phyloP scores from a whole-genome alignment of 2,329 filamentous ascomycete genomes.

The Orbilia javanica region DNA sequence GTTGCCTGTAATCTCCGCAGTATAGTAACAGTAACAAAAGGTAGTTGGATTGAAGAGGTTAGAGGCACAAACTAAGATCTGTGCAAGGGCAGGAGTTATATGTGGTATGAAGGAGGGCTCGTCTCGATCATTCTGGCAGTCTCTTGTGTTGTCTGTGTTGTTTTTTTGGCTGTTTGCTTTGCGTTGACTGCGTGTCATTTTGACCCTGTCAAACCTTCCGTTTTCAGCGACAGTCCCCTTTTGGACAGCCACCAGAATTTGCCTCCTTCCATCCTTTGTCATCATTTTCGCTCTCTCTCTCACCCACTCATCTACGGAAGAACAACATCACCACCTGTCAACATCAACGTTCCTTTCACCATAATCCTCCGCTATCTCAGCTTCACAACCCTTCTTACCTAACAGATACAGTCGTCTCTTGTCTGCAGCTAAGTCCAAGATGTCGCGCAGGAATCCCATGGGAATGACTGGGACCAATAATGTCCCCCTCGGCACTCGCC shows the following conservation, averaged over 20 bases:
- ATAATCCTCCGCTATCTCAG: neutral
- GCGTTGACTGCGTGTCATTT: too few relatives aligned
- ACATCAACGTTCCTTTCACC: neutral
- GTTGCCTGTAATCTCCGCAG: too few relatives aligned
- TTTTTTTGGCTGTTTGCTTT: too few relatives aligned
- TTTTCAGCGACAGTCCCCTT: neutral
- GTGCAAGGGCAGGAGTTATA: too few relatives aligned
- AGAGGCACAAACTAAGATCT: too few relatives aligned
- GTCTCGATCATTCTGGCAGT: too few relatives aligned
- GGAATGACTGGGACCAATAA: constrained; percentile 99
- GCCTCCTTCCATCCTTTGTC: neutral
- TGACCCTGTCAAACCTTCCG: too few relatives aligned
- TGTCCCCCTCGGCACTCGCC: constrained; percentile 87
- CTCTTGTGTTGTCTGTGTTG: too few relatives aligned
- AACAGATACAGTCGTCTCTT: neutral
- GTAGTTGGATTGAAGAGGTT: too few relatives aligned
- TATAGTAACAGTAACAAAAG: too few relatives aligned
- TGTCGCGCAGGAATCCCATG: constrained; percentile 57
- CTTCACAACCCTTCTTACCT: neutral
- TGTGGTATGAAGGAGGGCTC: too few relatives aligned
- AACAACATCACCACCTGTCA: constrained; percentile 13
- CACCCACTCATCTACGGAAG: too few relatives aligned
- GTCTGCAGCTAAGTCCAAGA: constrained; percentile 18
- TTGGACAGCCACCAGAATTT: constrained; percentile 11
- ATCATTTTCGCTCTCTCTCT: neutral